Conservation (phyloP, 163 green algal genomes). For the Chlamydomonas reinhardtii region DNA sequence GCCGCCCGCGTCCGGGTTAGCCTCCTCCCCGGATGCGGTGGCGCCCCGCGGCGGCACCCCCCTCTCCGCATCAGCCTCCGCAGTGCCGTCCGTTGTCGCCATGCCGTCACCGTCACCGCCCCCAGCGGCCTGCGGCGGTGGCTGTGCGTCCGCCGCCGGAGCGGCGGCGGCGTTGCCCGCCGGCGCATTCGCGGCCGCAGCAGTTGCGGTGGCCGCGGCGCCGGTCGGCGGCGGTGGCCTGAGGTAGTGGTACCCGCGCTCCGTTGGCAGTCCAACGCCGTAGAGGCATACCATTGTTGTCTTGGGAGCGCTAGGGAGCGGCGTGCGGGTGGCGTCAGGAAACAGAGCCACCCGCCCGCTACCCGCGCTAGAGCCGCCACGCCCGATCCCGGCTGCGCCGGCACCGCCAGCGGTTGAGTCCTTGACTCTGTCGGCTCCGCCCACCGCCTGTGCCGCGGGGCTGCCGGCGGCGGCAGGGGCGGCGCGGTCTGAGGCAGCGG, state of each 20-base stretch:
- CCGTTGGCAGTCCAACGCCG: conserved; percentile 57
- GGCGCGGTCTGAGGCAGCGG: neutral
- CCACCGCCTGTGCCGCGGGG: neutral
- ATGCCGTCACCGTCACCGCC: neutral
- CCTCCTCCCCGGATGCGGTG: neutral
- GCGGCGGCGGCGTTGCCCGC: too few relatives aligned
- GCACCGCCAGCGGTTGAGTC: too few relatives aligned
- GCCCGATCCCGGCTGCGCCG: too few relatives aligned
- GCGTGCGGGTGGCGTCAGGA: conserved; percentile 66
- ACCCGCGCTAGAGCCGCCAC: too few relatives aligned
- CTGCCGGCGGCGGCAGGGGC: neutral
- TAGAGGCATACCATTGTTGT: conserved; percentile 87
- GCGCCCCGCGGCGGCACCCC: neutral
- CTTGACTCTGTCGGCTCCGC: conserved; percentile 4
- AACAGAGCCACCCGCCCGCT: neutral
- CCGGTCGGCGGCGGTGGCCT: conserved; percentile 22
- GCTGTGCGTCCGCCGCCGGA: neutral
- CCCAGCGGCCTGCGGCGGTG: too few relatives aligned
- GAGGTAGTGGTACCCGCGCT: conserved; percentile 68
- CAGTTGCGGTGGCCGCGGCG: neutral
- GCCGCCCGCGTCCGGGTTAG: conserved; percentile 1
- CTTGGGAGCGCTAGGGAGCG: conserved; percentile 78
- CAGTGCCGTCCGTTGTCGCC: neutral
- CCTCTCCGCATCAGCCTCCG: neutral
- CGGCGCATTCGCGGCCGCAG: neutral